Conservation (phyloP, 176 grass and related monocot species). For the Oryza rufipogon region DNA sequence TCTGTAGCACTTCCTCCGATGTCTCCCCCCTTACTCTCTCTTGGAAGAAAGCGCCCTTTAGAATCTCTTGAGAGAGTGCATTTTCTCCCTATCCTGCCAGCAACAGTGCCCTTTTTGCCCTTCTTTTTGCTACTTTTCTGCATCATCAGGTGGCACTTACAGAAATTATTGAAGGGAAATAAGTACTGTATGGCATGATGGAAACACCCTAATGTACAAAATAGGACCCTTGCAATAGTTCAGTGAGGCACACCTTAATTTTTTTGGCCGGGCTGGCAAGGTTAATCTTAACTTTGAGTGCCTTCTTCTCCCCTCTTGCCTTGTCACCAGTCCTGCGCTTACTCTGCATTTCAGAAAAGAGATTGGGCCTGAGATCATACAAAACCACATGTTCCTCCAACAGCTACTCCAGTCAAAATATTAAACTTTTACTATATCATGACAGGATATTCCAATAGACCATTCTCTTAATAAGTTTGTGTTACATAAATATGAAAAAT, state of each 20-base stretch:
- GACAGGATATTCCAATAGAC: neutral
- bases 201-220: neutral
- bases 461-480: neutral
- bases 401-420: neutral
- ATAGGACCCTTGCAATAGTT: neutral
- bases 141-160: slow-evolving; percentile 12
- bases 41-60: neutral
- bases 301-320: slow-evolving; percentile 34
- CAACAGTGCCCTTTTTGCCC: neutral
- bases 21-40: neutral
- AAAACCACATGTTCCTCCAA: neutral
- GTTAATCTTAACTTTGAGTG: slow-evolving; percentile 47
- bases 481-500: neutral
- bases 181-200: neutral
- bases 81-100: neutral
- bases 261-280: no score
- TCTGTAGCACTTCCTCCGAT: neutral
- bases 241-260: neutral
- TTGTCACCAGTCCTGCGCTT: slow-evolving; percentile 45
- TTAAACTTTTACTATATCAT: neutral
- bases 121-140: slow-evolving; percentile 15
- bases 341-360: slow-evolving; percentile 40
- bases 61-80: neutral
- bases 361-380: neutral
- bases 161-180: neutral